phyloP scores from a whole-genome alignment of 192 early-diverging fungal genomes.

The Jimgerdemannia lactiflua region DNA sequence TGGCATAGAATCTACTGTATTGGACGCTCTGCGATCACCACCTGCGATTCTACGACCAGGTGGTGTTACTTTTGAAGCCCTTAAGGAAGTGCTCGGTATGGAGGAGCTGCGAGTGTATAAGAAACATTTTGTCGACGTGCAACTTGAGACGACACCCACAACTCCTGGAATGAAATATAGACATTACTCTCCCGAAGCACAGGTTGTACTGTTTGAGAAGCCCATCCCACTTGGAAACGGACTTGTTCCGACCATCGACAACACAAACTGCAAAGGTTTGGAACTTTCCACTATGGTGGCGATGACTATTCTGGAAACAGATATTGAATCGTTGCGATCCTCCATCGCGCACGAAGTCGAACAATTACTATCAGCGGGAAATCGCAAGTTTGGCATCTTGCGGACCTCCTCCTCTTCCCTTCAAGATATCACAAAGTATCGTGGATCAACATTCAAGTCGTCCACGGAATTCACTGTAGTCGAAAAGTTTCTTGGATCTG shows the following conservation, averaged over 20 bases:
- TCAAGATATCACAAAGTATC: neutral
- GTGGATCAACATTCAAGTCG: neutral
- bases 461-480: slow-evolving; percentile 46
- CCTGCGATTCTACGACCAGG: slow-evolving; percentile 92
- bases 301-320: neutral
- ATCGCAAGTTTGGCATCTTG: neutral
- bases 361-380: neutral
- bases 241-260: neutral
- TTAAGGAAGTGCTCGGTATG: slow-evolving; percentile 60
- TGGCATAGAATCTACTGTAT: slow-evolving; percentile 93
- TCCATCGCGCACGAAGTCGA: neutral
- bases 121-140: slow-evolving; percentile 68
- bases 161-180: slow-evolving; percentile 99
- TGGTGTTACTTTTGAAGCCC: slow-evolving; percentile 82
- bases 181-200: slow-evolving; percentile 92
- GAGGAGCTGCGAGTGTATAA: slow-evolving; percentile 71
- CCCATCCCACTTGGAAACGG: neutral
- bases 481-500: slow-evolving; percentile 20
- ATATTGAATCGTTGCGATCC: neutral
- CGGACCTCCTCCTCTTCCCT: neutral
- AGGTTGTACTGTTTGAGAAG: slow-evolving; percentile 72
- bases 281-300: neutral
- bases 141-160: slow-evolving; percentile 76
- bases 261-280: neutral
- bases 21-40: slow-evolving; percentile 72